Percentiles rank a stretch among this genome's conserved stretches.
phyloP scores from a whole-genome alignment of 805 yeast genomes.

The Debaryomyces tyrocola region DNA sequence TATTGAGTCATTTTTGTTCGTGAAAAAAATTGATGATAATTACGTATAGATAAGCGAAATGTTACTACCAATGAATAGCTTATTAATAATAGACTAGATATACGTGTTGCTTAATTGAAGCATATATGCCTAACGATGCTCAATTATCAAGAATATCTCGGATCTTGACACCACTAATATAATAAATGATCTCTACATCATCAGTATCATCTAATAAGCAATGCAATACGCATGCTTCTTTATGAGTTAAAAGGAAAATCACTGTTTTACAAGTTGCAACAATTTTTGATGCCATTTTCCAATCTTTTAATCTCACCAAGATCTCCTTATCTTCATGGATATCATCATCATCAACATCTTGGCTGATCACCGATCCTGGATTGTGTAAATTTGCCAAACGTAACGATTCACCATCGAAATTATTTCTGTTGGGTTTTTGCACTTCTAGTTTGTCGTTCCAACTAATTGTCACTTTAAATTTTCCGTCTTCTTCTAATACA shows the following conservation, averaged over 20 bases:
- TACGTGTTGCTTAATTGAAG: too few species aligned
- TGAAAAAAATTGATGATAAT: too few species aligned
- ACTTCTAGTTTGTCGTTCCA: conserved; percentile 60
- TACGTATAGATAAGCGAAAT: too few species aligned
- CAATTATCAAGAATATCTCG: conserved; percentile 2
- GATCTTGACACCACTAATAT: conserved; percentile 42
- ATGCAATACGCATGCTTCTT: conserved; percentile 62
- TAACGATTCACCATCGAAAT: conserved; percentile 22
- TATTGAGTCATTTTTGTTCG: too few species aligned
- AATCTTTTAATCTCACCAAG: conserved; percentile 57
- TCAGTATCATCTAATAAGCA: conserved; percentile 65
- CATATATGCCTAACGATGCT: not conserved
- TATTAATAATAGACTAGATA: too few species aligned
- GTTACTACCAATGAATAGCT: too few species aligned
- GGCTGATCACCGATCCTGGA: not conserved
- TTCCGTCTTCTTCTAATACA: conserved; percentile 54
- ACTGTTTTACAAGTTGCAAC: conserved; percentile 63
- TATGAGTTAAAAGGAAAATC: conserved; percentile 56
- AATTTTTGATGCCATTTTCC: conserved; percentile 65
- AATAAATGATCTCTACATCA: conserved; percentile 64
- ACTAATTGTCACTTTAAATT: conserved; percentile 50
- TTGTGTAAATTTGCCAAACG: conserved; percentile 12
- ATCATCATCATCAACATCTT: conserved; percentile 13
- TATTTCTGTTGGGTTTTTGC: conserved; percentile 25
- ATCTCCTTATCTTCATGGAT: conserved; percentile 41